Percentiles rank a stretch among this genome's conserved stretches.
Conservation (phyloP, 768 basidiomycete genomes). For the Daedaleopsis sinensis region DNA sequence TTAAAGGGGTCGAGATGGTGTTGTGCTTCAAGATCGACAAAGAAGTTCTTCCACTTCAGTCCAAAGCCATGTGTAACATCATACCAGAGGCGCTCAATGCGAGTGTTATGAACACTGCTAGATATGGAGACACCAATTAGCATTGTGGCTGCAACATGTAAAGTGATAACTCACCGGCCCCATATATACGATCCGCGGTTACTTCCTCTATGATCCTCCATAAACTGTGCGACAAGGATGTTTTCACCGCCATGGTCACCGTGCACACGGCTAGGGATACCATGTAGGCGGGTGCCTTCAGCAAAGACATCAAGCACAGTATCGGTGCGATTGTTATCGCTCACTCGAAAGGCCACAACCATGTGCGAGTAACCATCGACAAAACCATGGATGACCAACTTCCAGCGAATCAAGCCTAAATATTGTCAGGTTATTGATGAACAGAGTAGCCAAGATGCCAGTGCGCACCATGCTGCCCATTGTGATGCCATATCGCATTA, state of each 20-base stretch:
- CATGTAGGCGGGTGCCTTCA: conserved; percentile 25
- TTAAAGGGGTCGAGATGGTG: conserved; percentile 26
- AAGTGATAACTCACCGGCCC: conserved; percentile 28
- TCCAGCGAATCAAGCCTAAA: conserved; percentile 27
- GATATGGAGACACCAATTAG: too few relatives aligned
- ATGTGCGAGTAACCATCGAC: conserved; percentile 30
- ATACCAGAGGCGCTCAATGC: conserved; percentile 34
- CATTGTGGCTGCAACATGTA: too few relatives aligned
- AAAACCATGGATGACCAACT: conserved; percentile 30
- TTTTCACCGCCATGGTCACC: conserved; percentile 48
- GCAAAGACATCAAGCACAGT: conserved; percentile 42
- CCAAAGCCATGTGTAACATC: conserved; percentile 33
- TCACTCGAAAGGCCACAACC: conserved; percentile 36
- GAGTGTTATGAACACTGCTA: conserved; percentile 32
- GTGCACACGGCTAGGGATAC: conserved; percentile 34
- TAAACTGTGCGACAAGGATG: conserved; percentile 33
- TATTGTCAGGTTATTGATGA: too few relatives aligned
- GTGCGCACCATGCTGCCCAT: conserved; percentile 26
- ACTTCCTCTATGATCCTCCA: conserved; percentile 37
- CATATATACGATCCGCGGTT: conserved; percentile 35
- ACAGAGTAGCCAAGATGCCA: background rate
- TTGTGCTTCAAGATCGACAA: conserved; percentile 25
- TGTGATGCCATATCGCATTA: conserved; percentile 29
- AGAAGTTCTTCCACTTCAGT: conserved; percentile 31
- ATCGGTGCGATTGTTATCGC: conserved; percentile 40